phyloP scores from a whole-genome alignment of 2,329 filamentous ascomycete genomes.

The Trichoderma lentiforme region DNA sequence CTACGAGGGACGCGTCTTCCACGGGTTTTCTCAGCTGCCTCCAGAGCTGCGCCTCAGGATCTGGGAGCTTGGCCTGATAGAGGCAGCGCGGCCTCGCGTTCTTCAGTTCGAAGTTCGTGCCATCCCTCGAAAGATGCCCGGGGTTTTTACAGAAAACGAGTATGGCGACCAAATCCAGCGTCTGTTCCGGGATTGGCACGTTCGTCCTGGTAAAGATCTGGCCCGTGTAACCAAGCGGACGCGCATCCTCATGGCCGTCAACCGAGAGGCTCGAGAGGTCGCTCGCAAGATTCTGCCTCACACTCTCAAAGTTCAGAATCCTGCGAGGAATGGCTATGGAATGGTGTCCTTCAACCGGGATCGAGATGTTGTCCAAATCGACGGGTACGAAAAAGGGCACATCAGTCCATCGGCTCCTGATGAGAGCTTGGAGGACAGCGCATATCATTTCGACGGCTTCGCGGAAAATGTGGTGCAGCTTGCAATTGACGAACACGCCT shows the following conservation, averaged over 20 bases:
- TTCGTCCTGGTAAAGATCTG: slow-evolving; percentile 21
- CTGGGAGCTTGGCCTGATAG: slow-evolving; percentile 34
- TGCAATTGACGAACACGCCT: slow-evolving; percentile 23
- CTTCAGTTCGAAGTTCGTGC: slow-evolving; percentile 18
- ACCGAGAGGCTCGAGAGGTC: slow-evolving; percentile 36
- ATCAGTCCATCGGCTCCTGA: not conserved
- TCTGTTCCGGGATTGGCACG: not conserved
- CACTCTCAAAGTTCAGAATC: slow-evolving; percentile 28
- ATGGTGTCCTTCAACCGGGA: slow-evolving; percentile 31
- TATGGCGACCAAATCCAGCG: not conserved
- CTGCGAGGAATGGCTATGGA: slow-evolving; percentile 22
- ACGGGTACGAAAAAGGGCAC: slow-evolving; percentile 3
- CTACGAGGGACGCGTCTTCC: slow-evolving; percentile 22
- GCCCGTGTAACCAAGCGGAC: slow-evolving; percentile 29
- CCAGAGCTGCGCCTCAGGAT: slow-evolving; percentile 34
- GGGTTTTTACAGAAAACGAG: not conserved
- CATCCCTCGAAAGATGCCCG: not conserved
- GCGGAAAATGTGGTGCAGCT: slow-evolving; percentile 31
- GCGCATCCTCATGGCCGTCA: slow-evolving; percentile 33
- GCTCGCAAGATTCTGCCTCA: slow-evolving; percentile 33
- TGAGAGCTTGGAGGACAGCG: not conserved
- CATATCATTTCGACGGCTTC: slow-evolving; percentile 27
- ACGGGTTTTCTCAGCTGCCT: slow-evolving; percentile 30
- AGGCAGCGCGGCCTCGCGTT: slow-evolving; percentile 27
- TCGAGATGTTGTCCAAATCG: slow-evolving; percentile 31